Evolutionary conservation across 2,329 filamentous ascomycete genomes (phyloP).

Genomic region (Clathrospora elynae): DNA sequence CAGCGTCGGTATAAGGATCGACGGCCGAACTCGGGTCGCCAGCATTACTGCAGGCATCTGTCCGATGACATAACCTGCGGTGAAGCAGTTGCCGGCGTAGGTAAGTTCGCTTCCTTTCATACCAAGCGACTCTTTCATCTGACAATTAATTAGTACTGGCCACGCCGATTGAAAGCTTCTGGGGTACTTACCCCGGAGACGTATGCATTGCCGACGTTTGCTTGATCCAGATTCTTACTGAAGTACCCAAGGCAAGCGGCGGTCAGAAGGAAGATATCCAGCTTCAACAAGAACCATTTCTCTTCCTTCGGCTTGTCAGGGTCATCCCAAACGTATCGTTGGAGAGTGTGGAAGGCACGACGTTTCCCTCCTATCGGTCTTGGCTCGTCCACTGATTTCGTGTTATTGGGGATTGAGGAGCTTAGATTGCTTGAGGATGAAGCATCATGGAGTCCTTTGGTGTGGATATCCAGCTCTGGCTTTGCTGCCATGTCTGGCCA

Average conservation of each 20-base stretch:
- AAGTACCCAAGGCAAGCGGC: slow-evolving; percentile 36
- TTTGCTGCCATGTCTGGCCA: slow-evolving; percentile 15
- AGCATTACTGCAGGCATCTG: slow-evolving; percentile 40
- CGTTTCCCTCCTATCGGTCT: slow-evolving; percentile 19
- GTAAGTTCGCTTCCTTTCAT: slow-evolving; percentile 42
- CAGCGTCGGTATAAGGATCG: slow-evolving; percentile 38
- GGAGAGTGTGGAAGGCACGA: slow-evolving; percentile 18
- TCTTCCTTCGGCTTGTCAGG: slow-evolving; percentile 24
- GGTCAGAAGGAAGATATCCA: slow-evolving; percentile 35
- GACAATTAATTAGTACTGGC: neutral
- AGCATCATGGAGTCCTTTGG: slow-evolving; percentile 3
- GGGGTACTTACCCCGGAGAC: slow-evolving; percentile 32
- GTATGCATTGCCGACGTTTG: slow-evolving; percentile 39
- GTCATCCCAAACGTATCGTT: slow-evolving; percentile 30
- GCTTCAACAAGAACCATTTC: slow-evolving; percentile 38
- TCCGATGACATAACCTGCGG: slow-evolving; percentile 37
- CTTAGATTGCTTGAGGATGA: slow-evolving; percentile 13
- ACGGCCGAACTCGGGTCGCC: slow-evolving; percentile 30
- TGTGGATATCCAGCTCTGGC: slow-evolving; percentile 1
- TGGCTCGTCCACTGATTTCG: slow-evolving; percentile 22
- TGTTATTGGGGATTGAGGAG: neutral
- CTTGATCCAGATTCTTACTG: slow-evolving; percentile 35
- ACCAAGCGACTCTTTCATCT: slow-evolving; percentile 39
- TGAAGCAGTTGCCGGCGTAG: slow-evolving; percentile 37
- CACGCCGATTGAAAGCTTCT: neutral